Conservation (phyloP, 2,329 filamentous ascomycete species). For the Beauveria scarabaeidicola region DNA sequence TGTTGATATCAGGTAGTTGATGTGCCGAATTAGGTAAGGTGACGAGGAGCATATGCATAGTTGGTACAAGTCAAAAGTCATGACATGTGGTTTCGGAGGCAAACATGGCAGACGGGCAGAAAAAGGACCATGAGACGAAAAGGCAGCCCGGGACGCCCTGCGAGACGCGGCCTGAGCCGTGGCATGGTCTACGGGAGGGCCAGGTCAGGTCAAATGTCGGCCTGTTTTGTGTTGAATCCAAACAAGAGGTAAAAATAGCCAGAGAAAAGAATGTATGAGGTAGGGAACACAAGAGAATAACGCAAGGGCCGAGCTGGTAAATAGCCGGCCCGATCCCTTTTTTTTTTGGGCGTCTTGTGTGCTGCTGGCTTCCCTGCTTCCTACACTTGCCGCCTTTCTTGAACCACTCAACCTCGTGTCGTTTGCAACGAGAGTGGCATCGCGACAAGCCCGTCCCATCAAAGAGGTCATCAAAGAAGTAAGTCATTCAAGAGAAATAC, state of each 20-base stretch:
- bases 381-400: neutral
- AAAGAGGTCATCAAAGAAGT: neutral
- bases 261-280: neutral
- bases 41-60: neutral
- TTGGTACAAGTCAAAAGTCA: neutral
- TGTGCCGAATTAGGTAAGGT: neutral
- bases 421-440: neutral
- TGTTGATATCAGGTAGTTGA: neutral
- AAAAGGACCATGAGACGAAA: neutral
- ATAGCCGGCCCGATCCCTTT: slow-evolving; percentile 2
- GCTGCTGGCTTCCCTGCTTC: neutral
- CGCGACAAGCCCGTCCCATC: neutral
- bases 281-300: neutral
- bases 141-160: neutral
- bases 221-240: neutral
- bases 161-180: slow-evolving; percentile 3
- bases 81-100: neutral
- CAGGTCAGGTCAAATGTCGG: neutral
- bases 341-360: neutral
- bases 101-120: neutral
- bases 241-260: neutral
- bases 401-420: neutral
- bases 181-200: neutral
- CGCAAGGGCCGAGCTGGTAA: neutral
- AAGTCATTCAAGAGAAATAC: too few relatives aligned